Evolutionary conservation across 495 filamentous ascomycete genomes (phyloP), one percentile per base, ranked within the genome.

Genomic region (Penicillium desertorum): DNA sequence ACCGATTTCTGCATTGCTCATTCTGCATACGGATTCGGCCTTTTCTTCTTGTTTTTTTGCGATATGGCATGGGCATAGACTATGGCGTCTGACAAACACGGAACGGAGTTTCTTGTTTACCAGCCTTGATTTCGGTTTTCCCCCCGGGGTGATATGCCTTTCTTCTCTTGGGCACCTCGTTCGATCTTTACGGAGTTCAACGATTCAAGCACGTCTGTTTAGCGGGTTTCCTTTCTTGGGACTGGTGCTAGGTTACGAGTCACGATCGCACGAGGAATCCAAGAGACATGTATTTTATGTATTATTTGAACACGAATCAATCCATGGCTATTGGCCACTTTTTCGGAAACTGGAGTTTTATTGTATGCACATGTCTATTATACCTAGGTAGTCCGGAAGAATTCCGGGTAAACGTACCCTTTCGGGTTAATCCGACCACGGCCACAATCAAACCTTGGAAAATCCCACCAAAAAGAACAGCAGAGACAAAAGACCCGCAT

Each of bases 391-490:
- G 53, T 62, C 53, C 56, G 64, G 59, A 54, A 29, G 0, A 29
- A 43, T 10, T 1, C 23, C 68, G 72, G 71, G 57, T 6, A 68
- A 75, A 69, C 56, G 42, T 47, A 14, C 68, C 62, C 10, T n/a
- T 44, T 62, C 29, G 4, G 51, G 57, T 60, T 61, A 36, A 61
- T 62, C 64, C 59, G 56, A 3, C 8, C 34, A 49, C 51, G 67
- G 67, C 68, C 67, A 74, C 70, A 72, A 70, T 74, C 68, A 62
- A 74, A 39, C 36, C 36, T 39, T 39, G 36, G 36, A 39, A 75
- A 75, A 73, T 71, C 68, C 67, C 71, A 73, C 67, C 70, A 66
- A 74, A 72, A 71, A 65, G 62, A 51, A 61, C 54, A 55, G 56
- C 57, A 61, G 57, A 56, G 39, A 59, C 59, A 54, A 62, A 64